Percentiles rank a stretch among this genome's conserved stretches.
phyloP scores from a whole-genome alignment of 1,139 yeast species.

The Debaryomyces sp. region DNA sequence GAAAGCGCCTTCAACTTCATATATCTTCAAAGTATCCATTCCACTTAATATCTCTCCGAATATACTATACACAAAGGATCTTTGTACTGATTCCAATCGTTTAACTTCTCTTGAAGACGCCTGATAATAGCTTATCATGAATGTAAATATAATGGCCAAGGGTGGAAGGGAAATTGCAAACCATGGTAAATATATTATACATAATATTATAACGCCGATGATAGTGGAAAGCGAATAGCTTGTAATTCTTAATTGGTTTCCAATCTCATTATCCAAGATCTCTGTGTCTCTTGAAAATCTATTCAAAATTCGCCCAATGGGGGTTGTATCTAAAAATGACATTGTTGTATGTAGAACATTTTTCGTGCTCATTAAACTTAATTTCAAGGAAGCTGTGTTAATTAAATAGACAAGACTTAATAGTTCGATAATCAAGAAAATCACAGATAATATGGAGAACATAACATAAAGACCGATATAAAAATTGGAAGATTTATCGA shows the following conservation, averaged over 20 bases:
- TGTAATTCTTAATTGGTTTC: conserved; percentile 57
- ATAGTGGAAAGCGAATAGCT: conserved; percentile 50
- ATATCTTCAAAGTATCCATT: conserved; percentile 70
- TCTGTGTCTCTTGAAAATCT: conserved; percentile 84
- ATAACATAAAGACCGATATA: conserved; percentile 76
- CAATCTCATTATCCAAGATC: conserved; percentile 74
- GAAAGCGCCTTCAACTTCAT: conserved; percentile 53
- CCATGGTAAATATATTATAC: conserved; percentile 77
- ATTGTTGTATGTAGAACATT: conserved; percentile 65
- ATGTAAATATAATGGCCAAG: conserved; percentile 35
- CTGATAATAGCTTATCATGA: conserved; percentile 55
- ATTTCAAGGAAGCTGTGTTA: conserved; percentile 47
- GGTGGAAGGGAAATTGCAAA: conserved; percentile 53
- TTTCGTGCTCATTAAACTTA: conserved; percentile 55
- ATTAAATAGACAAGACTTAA: conserved; percentile 51
- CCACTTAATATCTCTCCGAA: conserved; percentile 80
- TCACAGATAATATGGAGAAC: conserved; percentile 47
- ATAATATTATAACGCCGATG: conserved; percentile 65
- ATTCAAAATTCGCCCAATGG: conserved; percentile 63
- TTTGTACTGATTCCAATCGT: conserved; percentile 74
- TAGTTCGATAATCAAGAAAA: conserved; percentile 46
- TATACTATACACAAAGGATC: conserved; percentile 77
- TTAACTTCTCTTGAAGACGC: conserved; percentile 80
- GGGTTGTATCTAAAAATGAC: conserved; percentile 63
- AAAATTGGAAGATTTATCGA: conserved; percentile 49